Evolutionary conservation across 805 yeast species (phyloP).

Genomic region (Grigorovia humatica): DNA sequence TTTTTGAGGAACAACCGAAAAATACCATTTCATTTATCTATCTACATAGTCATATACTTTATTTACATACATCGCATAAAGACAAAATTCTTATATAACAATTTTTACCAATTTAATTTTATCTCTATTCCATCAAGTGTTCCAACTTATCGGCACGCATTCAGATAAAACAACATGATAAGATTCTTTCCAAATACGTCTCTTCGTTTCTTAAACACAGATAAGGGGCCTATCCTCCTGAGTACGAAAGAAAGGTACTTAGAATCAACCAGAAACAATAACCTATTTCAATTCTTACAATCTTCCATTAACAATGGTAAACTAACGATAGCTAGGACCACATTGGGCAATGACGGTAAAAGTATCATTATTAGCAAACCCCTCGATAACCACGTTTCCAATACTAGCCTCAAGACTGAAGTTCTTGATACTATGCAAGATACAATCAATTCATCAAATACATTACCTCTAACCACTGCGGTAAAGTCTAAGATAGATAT

Average conservation of each 20-base stretch:
- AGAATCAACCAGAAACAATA: background rate
- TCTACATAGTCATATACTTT: background rate
- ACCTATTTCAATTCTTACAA: background rate
- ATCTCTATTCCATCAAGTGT: background rate
- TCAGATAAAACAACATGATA: too few species aligned
- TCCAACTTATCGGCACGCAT: background rate
- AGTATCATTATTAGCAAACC: background rate
- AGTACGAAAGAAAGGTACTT: background rate
- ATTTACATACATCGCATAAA: background rate
- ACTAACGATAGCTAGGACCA: background rate
- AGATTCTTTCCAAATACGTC: too few species aligned
- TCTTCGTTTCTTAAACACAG: background rate
- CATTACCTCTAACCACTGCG: constrained; percentile 26
- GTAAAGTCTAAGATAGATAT: constrained; percentile 22
- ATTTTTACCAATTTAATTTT: background rate
- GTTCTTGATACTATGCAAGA: background rate
- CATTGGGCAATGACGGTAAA: background rate
- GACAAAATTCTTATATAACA: background rate
- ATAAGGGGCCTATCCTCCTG: background rate
- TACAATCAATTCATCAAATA: constrained; percentile 21
- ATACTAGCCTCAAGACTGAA: too few species aligned
- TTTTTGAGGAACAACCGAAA: background rate
- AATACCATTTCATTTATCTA: too few species aligned
- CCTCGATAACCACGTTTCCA: too few species aligned
- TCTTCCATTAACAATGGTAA: background rate